phyloP scores from a whole-genome alignment of 805 yeast genomes.

The Wickerhamomyces mucosus region DNA sequence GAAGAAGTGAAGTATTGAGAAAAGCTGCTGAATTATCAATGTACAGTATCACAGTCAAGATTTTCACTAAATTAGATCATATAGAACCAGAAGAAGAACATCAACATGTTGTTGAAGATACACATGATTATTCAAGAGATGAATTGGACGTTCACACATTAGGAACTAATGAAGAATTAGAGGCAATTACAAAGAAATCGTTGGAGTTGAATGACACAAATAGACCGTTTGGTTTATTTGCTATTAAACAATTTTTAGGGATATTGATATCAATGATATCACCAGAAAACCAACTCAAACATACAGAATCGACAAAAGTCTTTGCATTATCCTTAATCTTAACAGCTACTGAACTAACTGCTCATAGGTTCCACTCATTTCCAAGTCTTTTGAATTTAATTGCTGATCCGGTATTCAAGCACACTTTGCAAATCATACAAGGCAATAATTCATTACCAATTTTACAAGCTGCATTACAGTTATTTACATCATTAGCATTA shows the following conservation, averaged over 20 bases:
- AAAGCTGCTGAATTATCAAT: slow-evolving; percentile 82
- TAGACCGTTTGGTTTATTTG: slow-evolving; percentile 57
- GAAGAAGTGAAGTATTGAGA: slow-evolving; percentile 82
- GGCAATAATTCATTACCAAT: slow-evolving; percentile 62
- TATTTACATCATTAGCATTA: slow-evolving; percentile 63
- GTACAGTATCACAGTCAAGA: slow-evolving; percentile 54
- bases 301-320: slow-evolving; percentile 78
- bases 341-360: slow-evolving; percentile 76
- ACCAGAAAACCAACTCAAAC: slow-evolving; percentile 74
- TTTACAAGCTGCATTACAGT: slow-evolving; percentile 64
- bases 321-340: slow-evolving; percentile 71
- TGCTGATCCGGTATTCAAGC: slow-evolving; percentile 78
- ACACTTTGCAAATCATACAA: slow-evolving; percentile 71
- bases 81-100: slow-evolving; percentile 38
- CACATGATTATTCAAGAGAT: slow-evolving; percentile 35
- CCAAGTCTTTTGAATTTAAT: slow-evolving; percentile 57
- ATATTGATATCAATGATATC: slow-evolving; percentile 72
- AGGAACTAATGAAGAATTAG: slow-evolving; percentile 42
- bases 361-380: slow-evolving; percentile 48
- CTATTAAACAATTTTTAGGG: slow-evolving; percentile 68
- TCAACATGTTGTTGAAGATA: slow-evolving; percentile 33
- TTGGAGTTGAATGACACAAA: slow-evolving; percentile 19
- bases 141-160: slow-evolving; percentile 38
- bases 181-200: slow-evolving; percentile 10
- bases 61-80: slow-evolving; percentile 51